Percentiles rank a stretch among this genome's conserved stretches.
These are phyloP conservation scores for Phytophthora uliginosa DNA, from an alignment of 352 stramenopile species.

Conservation along the genomic window DNA sequence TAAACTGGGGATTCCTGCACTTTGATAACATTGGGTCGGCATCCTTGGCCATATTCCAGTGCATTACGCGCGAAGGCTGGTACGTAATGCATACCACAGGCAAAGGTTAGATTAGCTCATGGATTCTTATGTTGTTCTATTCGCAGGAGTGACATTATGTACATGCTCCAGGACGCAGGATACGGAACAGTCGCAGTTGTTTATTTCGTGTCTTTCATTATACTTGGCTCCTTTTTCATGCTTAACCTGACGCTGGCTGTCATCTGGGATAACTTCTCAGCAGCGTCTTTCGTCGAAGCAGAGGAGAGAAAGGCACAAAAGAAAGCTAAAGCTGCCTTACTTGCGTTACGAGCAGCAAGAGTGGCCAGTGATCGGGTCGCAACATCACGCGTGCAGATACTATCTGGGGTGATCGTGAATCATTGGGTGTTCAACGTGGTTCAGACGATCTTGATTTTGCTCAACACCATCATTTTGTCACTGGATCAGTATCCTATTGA, in stretches of 20 bases:
- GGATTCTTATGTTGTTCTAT: not conserved
- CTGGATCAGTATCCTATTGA: slow-evolving; percentile 84
- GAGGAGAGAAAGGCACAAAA: slow-evolving; percentile 57
- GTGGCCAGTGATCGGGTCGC: slow-evolving; percentile 4
- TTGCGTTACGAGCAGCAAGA: slow-evolving; percentile 16
- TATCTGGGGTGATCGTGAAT: slow-evolving; percentile 40
- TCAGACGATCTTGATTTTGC: slow-evolving; percentile 70
- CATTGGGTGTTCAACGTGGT: slow-evolving; percentile 70
- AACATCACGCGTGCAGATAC: slow-evolving; percentile 23
- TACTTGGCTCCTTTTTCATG: slow-evolving; percentile 93
- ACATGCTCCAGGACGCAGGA: slow-evolving; percentile 67
- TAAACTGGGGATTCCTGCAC: slow-evolving; percentile 88
- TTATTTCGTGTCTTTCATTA: slow-evolving; percentile 92
- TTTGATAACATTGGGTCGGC: slow-evolving; percentile 92
- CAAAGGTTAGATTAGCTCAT: too few relatives aligned
- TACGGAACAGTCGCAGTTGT: slow-evolving; percentile 58
- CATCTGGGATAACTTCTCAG: slow-evolving; percentile 88
- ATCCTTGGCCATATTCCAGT: slow-evolving; percentile 91
- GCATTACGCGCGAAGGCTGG: slow-evolving; percentile 94
- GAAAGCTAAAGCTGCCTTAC: slow-evolving; percentile 31
- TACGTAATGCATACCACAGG: slow-evolving; percentile 30
- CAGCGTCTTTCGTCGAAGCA: slow-evolving; percentile 64
- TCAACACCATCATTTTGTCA: slow-evolving; percentile 89
- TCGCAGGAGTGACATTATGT: slow-evolving; percentile 68
- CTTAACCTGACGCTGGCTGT: slow-evolving; percentile 93